Base-by-base conservation (phyloP, 169 alveolate genomes). In the Toxoplasma gondii region DNA sequence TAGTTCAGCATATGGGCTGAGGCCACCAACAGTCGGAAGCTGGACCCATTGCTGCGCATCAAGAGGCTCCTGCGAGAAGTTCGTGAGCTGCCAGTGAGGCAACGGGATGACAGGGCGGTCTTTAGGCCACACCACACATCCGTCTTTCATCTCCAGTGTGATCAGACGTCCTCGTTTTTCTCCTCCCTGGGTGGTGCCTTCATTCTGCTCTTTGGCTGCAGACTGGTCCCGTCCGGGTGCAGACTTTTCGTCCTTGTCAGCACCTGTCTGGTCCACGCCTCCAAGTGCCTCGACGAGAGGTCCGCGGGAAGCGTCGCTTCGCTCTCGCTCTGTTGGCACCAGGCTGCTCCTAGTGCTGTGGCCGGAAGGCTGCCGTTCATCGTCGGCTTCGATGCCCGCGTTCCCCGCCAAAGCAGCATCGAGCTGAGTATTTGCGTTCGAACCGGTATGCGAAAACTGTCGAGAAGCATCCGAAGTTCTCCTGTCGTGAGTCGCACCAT, bases 21-120 rank as follows among this genome's bases (percentile, higher is more conserved):
- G 39, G 83, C 39, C 10, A 17, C 88, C 88, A 9, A 81, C 88
- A 39, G 27, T 81, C 29, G 88, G 88, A 36, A 81, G 88, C 27
- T 81, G 88, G 5, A 29, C 88, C 88, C 88, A 81, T 29, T 81
- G 44, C 29, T 81, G 53, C 5, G 88, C 41, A 19, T 7, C 38
- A 9, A 81, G 88, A 53, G 88, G 88, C 29, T 81, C 88, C 10
- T 81, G 31, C 41, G 88, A 36, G 34, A 39, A 81, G 53, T 29
- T 41, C 29, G 44, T 12, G 53, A 81, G 34, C 58, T 36, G 44
- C 88, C 88, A 81, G 24, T 5, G 12, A 39, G 44, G 44, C 53
- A 81, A 29, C 45, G 88, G 88, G 29, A 81, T 81, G 88, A 81
- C 53, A 53, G 88, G 88, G 27, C 88, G 44, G 29, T 81, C 88